Base-by-base conservation (phyloP, 1,139 yeast genomes). In the Magnusiomyces paraingens region DNA sequence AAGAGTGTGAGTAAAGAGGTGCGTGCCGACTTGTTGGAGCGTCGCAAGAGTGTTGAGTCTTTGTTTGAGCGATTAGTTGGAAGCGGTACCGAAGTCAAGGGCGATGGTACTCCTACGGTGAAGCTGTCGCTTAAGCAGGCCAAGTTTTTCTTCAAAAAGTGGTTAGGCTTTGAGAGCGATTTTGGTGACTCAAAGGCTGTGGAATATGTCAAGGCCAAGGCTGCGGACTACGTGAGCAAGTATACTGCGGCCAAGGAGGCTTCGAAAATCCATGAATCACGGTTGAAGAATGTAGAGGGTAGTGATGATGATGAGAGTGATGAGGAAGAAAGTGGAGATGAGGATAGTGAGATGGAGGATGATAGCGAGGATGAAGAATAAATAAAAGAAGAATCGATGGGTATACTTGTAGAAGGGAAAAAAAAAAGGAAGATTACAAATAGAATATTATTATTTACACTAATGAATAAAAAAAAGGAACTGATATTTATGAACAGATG, bases 101-200 rank as follows among this genome's bases (percentile, higher is more conserved):
- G 64, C 74, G 26, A 82, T 6, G 22, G 3, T 2, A 26, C 4
- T 4, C 8, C 32, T 5, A 8, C 18, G 15, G 36, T 79, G 70
- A 88, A 86, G 70, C 71, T 91, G 56, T 78, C 86, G n/a, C 81
- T 85, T 70, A 93, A 91, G 69, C 97, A 90, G 72, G 97, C 96
- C 62, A 90, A 88, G 72, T 89, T 88, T 74, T 88, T 93, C 79
- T 91, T 90, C 74, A 87, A 84, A 65, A 93, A 93, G 67, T 91
- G 98, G 98, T 79, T 89, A 58, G 74, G 78, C 20, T 86, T 75
- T 65, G 97, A 90, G 71, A 91, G 86, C 66, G 78, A 78, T 56
- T 68, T 75, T 58, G 83, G 81, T 18, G 94, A 88, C 66, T 80
- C 76, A 54, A 85, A 83, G 72, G 81, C 84, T 59, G 79, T 82